These are phyloP conservation scores for Kwoniella bestiolae DNA, from an alignment of 768 basidiomycete genomes.

Conservation along the genomic window DNA sequence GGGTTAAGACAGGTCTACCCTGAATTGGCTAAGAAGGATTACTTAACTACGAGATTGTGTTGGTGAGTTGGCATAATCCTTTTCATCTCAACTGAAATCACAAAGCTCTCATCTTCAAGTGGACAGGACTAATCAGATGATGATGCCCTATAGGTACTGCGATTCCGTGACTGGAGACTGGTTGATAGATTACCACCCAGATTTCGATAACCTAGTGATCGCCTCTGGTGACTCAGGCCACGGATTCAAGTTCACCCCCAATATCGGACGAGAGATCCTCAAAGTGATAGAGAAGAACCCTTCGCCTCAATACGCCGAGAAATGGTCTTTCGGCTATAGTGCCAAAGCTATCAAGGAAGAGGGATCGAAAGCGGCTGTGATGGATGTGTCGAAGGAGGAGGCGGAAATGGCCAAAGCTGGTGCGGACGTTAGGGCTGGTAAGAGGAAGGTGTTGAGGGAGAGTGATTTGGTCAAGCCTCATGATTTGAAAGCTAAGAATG, in stretches of 20 bases:
- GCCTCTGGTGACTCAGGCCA: constrained; percentile 80
- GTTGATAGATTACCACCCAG: constrained; percentile 77
- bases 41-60: constrained; percentile 76
- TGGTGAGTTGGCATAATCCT: constrained; percentile 65
- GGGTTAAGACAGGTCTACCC: constrained; percentile 71
- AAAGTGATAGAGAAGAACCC: constrained; percentile 72
- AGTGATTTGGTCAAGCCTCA: constrained; percentile 47
- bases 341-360: constrained; percentile 4
- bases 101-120: too few relatives aligned
- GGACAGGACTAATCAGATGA: too few relatives aligned
- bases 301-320: constrained; percentile 62
- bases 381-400: constrained; percentile 15
- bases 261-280: constrained; percentile 75
- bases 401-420: constrained; percentile 22
- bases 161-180: constrained; percentile 86
- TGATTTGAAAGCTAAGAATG: constrained; percentile 33
- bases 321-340: constrained; percentile 66
- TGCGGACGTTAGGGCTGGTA: constrained; percentile 43
- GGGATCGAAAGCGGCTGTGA: constrained; percentile 4
- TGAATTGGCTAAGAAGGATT: constrained; percentile 72
- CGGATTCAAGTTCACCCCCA: constrained; percentile 75
- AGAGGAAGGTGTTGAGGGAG: constrained; percentile 34
- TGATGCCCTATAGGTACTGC: constrained; percentile 88
- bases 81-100: background rate
- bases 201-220: constrained; percentile 65